These are phyloP conservation scores for Beauveria scarabaeidicola DNA, from an alignment of 2,329 filamentous ascomycete genomes.

Conservation along the genomic window DNA sequence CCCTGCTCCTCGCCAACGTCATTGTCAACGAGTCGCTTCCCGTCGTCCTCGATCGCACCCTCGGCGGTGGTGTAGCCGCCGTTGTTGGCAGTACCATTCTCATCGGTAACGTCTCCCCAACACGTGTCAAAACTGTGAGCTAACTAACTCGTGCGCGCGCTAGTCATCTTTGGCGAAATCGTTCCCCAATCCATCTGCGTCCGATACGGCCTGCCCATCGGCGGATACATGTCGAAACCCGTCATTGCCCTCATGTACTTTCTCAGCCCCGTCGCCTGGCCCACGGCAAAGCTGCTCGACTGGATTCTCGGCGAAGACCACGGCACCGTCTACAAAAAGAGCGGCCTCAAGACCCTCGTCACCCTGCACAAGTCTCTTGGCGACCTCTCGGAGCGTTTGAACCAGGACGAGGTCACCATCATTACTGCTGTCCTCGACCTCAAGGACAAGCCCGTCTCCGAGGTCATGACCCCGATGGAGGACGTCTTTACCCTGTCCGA, in stretches of 20 bases:
- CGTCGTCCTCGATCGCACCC: conserved; percentile 86
- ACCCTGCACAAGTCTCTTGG: conserved; percentile 90
- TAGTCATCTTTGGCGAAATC: conserved; percentile 96
- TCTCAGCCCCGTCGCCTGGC: conserved; percentile 83
- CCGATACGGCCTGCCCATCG: conserved; percentile 89
- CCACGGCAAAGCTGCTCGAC: conserved; percentile 91
- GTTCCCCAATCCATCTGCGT: conserved; percentile 95
- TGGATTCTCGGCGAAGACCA: conserved; percentile 89
- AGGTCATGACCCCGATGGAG: conserved; percentile 97
- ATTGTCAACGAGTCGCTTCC: conserved; percentile 96
- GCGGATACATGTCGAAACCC: conserved; percentile 83
- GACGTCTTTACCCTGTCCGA: conserved; percentile 97
- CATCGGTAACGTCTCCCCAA: conserved; percentile 60
- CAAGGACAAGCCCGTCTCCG: conserved; percentile 90
- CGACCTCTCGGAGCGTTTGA: conserved; percentile 77
- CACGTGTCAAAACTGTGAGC: not conserved
- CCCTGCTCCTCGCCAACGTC: conserved; percentile 87
- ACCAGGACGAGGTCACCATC: conserved; percentile 97
- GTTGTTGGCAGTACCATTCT: conserved; percentile 87
- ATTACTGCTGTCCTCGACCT: conserved; percentile 94
- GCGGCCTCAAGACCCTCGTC: conserved; percentile 90
- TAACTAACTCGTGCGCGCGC: conserved; percentile 8
- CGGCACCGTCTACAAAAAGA: conserved; percentile 96
- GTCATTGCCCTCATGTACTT: conserved; percentile 89
- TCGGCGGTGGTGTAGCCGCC: conserved; percentile 90